Conservation (phyloP, 2,329 filamentous ascomycete species). For the Apiospora sp. region DNA sequence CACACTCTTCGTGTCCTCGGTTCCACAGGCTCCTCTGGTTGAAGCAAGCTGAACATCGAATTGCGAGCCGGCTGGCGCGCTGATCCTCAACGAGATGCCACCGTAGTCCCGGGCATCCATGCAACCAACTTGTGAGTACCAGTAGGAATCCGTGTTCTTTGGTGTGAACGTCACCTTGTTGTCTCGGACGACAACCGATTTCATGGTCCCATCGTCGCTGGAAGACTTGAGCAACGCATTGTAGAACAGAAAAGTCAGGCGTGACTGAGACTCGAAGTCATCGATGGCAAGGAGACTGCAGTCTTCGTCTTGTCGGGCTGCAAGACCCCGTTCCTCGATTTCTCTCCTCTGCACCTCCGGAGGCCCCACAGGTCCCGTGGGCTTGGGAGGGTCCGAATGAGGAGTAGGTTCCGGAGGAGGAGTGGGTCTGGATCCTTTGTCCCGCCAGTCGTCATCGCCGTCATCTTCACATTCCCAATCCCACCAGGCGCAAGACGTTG, state of each 20-base stretch:
- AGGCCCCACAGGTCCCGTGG: background rate
- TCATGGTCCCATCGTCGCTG: conserved; percentile 65
- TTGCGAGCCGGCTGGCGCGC: conserved; percentile 58
- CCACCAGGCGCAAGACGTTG: background rate
- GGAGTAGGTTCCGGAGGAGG: background rate
- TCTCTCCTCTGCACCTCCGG: background rate
- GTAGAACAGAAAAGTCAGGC: conserved; percentile 67
- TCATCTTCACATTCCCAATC: background rate
- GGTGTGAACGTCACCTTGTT: conserved; percentile 61
- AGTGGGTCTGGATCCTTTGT: background rate
- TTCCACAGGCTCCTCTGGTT: conserved; percentile 51
- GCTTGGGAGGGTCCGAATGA: background rate
- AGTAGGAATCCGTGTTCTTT: conserved; percentile 58
- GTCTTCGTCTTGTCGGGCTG: background rate
- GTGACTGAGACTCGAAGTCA: conserved; percentile 68
- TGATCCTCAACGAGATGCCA: conserved; percentile 63
- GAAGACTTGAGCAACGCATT: conserved; percentile 63
- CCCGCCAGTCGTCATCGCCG: background rate
- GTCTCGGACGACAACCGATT: conserved; percentile 59
- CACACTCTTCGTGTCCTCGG: conserved; percentile 42
- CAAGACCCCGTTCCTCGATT: background rate
- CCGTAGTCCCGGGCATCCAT: conserved; percentile 59
- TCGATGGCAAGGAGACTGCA: conserved; percentile 53
- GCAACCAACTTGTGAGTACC: conserved; percentile 65
- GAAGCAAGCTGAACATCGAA: conserved; percentile 61